Base-by-base conservation (phyloP, 2,329 filamentous ascomycete species). In the Diaporthe nobilis region DNA sequence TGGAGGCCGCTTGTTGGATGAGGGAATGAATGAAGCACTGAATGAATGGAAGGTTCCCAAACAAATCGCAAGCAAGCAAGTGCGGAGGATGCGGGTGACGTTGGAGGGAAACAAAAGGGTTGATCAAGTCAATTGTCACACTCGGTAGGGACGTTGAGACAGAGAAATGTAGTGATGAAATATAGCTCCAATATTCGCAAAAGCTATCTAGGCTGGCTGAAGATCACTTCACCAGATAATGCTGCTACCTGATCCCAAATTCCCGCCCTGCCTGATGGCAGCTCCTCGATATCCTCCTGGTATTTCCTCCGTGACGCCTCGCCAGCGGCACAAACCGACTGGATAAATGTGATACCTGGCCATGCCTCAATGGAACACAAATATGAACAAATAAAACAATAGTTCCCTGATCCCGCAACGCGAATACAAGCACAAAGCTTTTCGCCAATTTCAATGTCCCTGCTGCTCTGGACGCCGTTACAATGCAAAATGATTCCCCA, bases 381-480 rank as follows among this genome's bases (percentile, higher is more conserved):
- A n/a, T 22, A 57, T 5, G 22, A 39, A 53, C 47, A 31, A 37
- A 51, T 20, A n/a, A 51, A 37, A 60, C 2, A 9, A 9, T n/a
- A 34, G 8, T 34, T 20, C 10, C 39, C 61, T 12, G 1, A 39
- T 53, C 22, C 65, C 65, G 34, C 31, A 68, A 8, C 47, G 47
- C 65, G 47, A 68, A 39, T 39, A 1, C 39, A 68, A 68, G 65
- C 65, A 53, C 3, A 53, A 34, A 53, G 65, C 65, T 68, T 68
- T 73, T 65, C 58, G 34, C 47, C 37, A 10, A 65, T 51, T 37
- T 34, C 57, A 65, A 65, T 34, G 25, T 44, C 71, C 57, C 58
- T 72, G 55, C 70, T 58, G 55, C 70, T 58, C 70, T 72, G 37
- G 58, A 65, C 71, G 71, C 71, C 71, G 47, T 65, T 44, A 61